These are phyloP conservation scores for Boletus barrowsii DNA, from an alignment of 768 basidiomycete species.

Conservation along the genomic window DNA sequence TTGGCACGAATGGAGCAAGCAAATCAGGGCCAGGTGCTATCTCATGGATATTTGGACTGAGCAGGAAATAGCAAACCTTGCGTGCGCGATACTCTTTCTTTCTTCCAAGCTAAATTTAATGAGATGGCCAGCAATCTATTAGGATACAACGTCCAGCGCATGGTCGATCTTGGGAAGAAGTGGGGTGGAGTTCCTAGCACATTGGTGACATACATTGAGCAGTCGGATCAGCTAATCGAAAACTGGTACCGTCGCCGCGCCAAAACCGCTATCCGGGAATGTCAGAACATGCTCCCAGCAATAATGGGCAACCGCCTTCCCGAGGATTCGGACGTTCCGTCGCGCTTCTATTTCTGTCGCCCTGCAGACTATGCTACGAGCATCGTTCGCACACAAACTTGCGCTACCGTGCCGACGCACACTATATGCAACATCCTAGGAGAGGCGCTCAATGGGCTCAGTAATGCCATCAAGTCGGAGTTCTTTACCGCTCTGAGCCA, in stretches of 20 bases:
- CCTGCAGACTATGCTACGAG: not conserved
- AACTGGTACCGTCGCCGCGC: not conserved
- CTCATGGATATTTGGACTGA: constrained; percentile 2
- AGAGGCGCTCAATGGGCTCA: not conserved
- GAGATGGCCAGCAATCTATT: not conserved
- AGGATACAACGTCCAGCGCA: not conserved
- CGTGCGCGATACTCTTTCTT: not conserved
- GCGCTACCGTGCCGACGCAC: not conserved
- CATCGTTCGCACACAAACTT: too few relatives aligned
- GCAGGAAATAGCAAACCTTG: not conserved
- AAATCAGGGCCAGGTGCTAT: not conserved
- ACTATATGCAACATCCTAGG: not conserved
- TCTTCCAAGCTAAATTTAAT: not conserved
- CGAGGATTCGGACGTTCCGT: not conserved
- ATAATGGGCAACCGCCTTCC: too few relatives aligned
- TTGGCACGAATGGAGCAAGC: constrained; percentile 3
- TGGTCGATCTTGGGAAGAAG: not conserved
- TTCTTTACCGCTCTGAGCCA: not conserved
- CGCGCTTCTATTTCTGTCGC: not conserved
- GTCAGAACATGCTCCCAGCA: not conserved
- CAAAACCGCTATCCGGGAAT: rapidly evolving
- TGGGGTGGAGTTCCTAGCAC: not conserved
- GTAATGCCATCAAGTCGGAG: not conserved
- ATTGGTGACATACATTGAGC: not conserved
- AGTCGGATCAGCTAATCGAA: not conserved